These are phyloP conservation scores for Bipolaris cookei DNA, from an alignment of 2,329 filamentous ascomycete genomes.

Conservation along the genomic window DNA sequence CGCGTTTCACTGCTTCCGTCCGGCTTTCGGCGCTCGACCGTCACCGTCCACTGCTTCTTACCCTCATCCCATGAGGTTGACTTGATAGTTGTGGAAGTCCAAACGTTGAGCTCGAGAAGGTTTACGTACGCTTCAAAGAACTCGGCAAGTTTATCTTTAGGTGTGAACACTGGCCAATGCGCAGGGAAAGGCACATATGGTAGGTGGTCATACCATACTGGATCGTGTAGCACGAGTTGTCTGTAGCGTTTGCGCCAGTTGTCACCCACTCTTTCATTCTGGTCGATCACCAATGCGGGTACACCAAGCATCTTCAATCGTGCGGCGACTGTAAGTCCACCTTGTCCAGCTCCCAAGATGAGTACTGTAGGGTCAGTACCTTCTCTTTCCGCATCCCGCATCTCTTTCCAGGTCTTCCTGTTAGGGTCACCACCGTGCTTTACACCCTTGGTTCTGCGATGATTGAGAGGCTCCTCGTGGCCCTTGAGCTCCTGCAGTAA, in stretches of 20 bases:
- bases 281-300: slow-evolving; percentile 54
- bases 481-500: slow-evolving; percentile 48
- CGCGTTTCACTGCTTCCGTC: slow-evolving; percentile 32
- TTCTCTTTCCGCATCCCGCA: slow-evolving; percentile 36
- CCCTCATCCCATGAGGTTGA: slow-evolving; percentile 49
- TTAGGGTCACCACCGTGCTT: slow-evolving; percentile 36
- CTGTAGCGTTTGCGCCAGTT: slow-evolving; percentile 57
- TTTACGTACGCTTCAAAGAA: slow-evolving; percentile 49
- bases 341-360: slow-evolving; percentile 52
- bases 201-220: slow-evolving; percentile 50
- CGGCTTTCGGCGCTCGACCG: slow-evolving; percentile 33
- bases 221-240: slow-evolving; percentile 52
- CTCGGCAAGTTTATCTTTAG: slow-evolving; percentile 47
- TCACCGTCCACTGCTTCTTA: slow-evolving; percentile 49
- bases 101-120: slow-evolving; percentile 49
- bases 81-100: slow-evolving; percentile 47
- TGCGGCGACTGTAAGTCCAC: slow-evolving; percentile 53
- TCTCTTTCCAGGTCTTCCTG: slow-evolving; percentile 42
- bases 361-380: slow-evolving; percentile 38
- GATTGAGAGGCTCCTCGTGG: slow-evolving; percentile 37
- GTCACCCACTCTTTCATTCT: slow-evolving; percentile 52
- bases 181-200: slow-evolving; percentile 45
- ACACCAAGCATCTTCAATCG: slow-evolving; percentile 54
- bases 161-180: slow-evolving; percentile 43
- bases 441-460: slow-evolving; percentile 38